Evolutionary conservation across 371 early-diverging fungal species (phyloP), one percentile per base, ranked within the genome.

Genomic region (Coemansia sp.): DNA sequence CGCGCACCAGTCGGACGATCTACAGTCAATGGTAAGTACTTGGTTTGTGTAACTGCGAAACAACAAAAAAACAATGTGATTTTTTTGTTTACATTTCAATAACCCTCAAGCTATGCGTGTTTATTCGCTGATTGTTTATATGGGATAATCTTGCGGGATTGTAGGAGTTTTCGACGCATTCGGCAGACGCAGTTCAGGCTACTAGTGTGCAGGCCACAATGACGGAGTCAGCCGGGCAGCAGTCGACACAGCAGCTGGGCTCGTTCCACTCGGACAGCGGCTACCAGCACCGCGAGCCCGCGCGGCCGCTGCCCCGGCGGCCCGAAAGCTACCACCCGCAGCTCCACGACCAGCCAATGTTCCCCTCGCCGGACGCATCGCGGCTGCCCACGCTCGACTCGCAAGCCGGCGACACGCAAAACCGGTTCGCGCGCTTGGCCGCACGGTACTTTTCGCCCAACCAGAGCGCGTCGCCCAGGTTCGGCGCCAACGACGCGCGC

Each of bases 81-180:
- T 35, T 1, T 12, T 35, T n/a, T 52, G 34, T 33, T 51, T 35
- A 33, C 35, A 14, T 6, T 35, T 51, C 31, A 34, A 11, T 30
- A 20, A 41, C 41, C 6, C 10, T 7, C 9, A 11, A 30, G 12
- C 7, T 16, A 10, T 47, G 10, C 34, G 8, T 39, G 55, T 36
- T 56, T 20, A 42, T 45, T 45, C 43, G 14, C n/a, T 42, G 12
- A 42, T 48, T 48, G 26, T 49, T n/a, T 11, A 1, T 51, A 34
- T 51, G 33, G 26, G 26, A 26, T 26, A 26, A 26, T 26, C 26
- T 26, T 26, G 26, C 26, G 26, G 20, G 14, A 3, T n/a, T 10
- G 57, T 69, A 69, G 69, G 69, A 69, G 55, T 55, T 69, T 34
- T 51, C 65, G 5, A 64, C 69, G 45, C 69, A 63, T 10, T 63